Evolutionary conservation across 2,329 filamentous ascomycete species (phyloP), one percentile per base, ranked within the genome.

Genomic region (Amauroascus niger): DNA sequence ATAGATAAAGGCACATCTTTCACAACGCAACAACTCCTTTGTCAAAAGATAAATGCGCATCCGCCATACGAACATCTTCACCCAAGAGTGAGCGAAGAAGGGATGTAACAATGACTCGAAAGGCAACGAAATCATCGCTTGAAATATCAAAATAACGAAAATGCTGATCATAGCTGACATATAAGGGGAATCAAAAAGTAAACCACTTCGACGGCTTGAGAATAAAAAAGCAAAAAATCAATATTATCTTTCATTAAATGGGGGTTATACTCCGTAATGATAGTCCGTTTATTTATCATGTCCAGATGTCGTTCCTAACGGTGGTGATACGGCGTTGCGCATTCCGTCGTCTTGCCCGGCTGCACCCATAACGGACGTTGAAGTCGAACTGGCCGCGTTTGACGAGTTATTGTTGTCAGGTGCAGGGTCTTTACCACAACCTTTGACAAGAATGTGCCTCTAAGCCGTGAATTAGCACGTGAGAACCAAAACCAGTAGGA

Each of bases 361-460:
- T 8, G 49, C 6, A 28, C 33, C n/a, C 11, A 37, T 11, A 35
- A 24, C 30, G n/a, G 47, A 28, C 11, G 33, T 20, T 7, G 41
- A 18, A 26, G 50, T 47, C 8, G 49, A 45, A 30, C 22, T 39
- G 14, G 32, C 6, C 6, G 49, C 16, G n/a, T 35, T 51, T 22
- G 39, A 22, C n/a, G 39, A 51, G 8, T n/a, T 45, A 46, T 39
- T 46, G 9, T 18, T 26, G 26, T 57, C 53, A 24, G 49, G 18
- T 9, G 44, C 47, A 39, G 37, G 46, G 37, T 66, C 65, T 40
- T 70, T 73, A 14, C 76, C 81, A 59, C 82, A 84, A 2, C 81
- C 80, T 63, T 84, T 85, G 32, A 85, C 82, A 4, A 84, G 71
- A 39, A 78, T 76, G 64, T 84, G 80, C 53, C 80, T 72, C 78